Evolutionary conservation across 2,329 filamentous ascomycete genomes (phyloP).

Genomic region (Trichothecium sympodiale): DNA sequence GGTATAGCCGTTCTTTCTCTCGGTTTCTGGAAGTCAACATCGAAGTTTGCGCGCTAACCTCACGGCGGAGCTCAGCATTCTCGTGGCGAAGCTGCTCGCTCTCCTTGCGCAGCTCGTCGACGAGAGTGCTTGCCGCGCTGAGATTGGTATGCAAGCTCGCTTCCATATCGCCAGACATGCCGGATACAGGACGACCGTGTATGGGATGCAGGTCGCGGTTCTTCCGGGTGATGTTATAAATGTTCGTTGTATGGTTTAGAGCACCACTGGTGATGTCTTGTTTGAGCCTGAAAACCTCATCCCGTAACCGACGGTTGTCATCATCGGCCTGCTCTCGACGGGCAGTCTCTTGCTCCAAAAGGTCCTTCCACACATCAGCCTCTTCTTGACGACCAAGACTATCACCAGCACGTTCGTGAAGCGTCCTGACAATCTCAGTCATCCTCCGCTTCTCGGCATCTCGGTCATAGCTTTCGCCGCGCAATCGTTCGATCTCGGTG

Average conservation of each 20-base stretch:
- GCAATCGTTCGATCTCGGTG: constrained; percentile 70
- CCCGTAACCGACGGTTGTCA: constrained; percentile 71
- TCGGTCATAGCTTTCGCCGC: constrained; percentile 64
- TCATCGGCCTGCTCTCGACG: constrained; percentile 84
- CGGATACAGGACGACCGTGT: constrained; percentile 37
- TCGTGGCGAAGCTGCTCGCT: constrained; percentile 76
- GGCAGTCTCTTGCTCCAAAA: constrained; percentile 83
- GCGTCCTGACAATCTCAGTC: constrained; percentile 60
- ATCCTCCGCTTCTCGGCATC: constrained; percentile 82
- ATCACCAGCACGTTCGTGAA: constrained; percentile 38
- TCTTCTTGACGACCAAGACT: constrained; percentile 46
- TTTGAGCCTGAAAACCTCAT: constrained; percentile 69
- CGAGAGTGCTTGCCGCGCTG: constrained; percentile 53
- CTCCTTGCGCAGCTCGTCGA: constrained; percentile 63
- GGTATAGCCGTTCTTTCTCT: constrained; percentile 88
- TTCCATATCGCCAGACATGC: constrained; percentile 38
- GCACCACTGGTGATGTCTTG: constrained; percentile 37
- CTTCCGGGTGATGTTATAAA: constrained; percentile 53
- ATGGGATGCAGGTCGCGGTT: constrained; percentile 33
- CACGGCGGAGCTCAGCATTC: constrained; percentile 81
- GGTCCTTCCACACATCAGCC: constrained; percentile 86
- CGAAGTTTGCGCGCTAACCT: constrained; percentile 90
- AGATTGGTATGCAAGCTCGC: constrained; percentile 35
- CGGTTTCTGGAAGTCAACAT: constrained; percentile 95
- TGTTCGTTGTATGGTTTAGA: constrained; percentile 51